Percentiles rank a stretch among this genome's conserved stretches.
phyloP scores from a whole-genome alignment of 192 early-diverging fungal genomes.

The Neocallimastix lanati region DNA sequence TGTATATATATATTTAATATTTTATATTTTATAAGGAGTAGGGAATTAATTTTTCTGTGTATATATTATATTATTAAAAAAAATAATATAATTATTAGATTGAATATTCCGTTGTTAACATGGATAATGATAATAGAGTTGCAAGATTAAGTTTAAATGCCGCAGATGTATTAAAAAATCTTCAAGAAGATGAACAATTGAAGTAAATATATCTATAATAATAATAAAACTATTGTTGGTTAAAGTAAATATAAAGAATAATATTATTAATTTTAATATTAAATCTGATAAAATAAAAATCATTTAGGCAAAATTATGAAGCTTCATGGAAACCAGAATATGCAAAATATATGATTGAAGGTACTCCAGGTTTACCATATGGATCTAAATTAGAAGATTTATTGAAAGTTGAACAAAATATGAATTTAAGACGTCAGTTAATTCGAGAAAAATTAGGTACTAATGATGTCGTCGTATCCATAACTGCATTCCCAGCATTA shows the following conservation, averaged over 20 bases:
- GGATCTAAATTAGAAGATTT: constrained; percentile 62
- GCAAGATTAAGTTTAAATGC: constrained; percentile 61
- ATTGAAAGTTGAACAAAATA: constrained; percentile 70
- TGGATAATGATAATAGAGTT: constrained; percentile 49
- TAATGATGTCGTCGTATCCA: constrained; percentile 57
- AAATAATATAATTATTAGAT: constrained; percentile 29
- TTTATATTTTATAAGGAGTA: too few relatives aligned
- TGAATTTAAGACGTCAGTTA: constrained; percentile 26
- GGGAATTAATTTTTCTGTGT: too few relatives aligned
- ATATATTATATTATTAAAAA: too few relatives aligned
- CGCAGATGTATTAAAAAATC: constrained; percentile 50
- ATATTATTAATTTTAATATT: too few relatives aligned
- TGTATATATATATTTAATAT: too few relatives aligned
- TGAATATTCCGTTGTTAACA: constrained; percentile 79
- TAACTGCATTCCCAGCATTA: constrained; percentile 78
- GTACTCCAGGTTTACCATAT: constrained; percentile 82
- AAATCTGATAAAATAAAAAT: not conserved
- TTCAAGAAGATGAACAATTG: constrained; percentile 54
- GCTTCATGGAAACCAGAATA: constrained; percentile 94
- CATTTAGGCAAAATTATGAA: constrained; percentile 26
- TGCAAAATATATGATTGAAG: constrained; percentile 92
- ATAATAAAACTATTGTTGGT: too few relatives aligned
- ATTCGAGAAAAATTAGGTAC: constrained; percentile 26
- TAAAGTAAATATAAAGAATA: too few relatives aligned
- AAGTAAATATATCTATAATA: too few relatives aligned